Percentiles rank a stretch among this genome's conserved stretches.
phyloP scores from a whole-genome alignment of 2,329 filamentous ascomycete genomes.

The Verticillium alfalfae region DNA sequence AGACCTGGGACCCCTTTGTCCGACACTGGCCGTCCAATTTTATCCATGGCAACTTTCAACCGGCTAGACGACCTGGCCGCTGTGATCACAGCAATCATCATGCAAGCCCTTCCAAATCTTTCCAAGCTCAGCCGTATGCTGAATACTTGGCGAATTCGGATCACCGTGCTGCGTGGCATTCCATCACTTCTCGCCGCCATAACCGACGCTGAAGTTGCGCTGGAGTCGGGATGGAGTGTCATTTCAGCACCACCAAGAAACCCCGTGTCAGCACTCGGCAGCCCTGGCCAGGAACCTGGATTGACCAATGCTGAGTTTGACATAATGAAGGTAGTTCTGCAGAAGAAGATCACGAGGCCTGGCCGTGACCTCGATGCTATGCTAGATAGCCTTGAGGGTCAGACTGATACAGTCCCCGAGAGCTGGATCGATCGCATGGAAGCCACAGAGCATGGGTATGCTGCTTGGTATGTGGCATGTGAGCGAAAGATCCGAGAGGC shows the following conservation, averaged over 20 bases:
- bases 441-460: constrained; percentile 68
- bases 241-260: constrained; percentile 30
- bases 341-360: constrained; percentile 62
- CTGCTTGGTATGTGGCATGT: constrained; percentile 73
- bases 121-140: constrained; percentile 70
- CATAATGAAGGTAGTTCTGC: constrained; percentile 58
- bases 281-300: constrained; percentile 14
- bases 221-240: constrained; percentile 62
- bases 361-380: constrained; percentile 76
- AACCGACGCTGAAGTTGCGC: constrained; percentile 57
- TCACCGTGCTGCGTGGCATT: constrained; percentile 69
- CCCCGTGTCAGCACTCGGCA: constrained; percentile 1
- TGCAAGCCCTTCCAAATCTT: constrained; percentile 81
- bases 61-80: constrained; percentile 86
- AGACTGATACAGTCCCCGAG: constrained; percentile 78
- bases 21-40: constrained; percentile 33
- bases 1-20: constrained; percentile 42
- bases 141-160: constrained; percentile 69
- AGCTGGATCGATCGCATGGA: constrained; percentile 86
- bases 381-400: constrained; percentile 80
- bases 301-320: constrained; percentile 40
- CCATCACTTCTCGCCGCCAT: constrained; percentile 64
- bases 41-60: constrained; percentile 49
- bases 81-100: constrained; percentile 81
- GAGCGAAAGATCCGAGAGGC: constrained; percentile 68